Evolutionary conservation across 169 alveolate species (phyloP), one percentile per base, ranked within the genome.

Genomic region (Perkinsus olseni): DNA sequence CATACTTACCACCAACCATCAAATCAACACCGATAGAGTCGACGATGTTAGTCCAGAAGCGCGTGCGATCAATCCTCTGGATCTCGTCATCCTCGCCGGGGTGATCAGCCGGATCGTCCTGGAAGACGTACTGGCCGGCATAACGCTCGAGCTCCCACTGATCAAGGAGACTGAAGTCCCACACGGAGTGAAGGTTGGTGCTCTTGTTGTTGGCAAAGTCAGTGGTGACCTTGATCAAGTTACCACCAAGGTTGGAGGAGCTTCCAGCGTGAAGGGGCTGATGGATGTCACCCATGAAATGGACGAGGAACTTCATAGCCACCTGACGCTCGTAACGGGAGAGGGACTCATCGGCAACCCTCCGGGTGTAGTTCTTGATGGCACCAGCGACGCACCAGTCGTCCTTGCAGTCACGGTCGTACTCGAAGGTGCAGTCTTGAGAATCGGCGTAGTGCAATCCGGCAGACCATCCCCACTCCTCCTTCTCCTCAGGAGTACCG

Each of bases 81-180:
- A 62, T 62, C 82, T 62, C 82, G 34, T 62, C 82, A 24, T 62
- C 82, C 34, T 62, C 82, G 17, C 82, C 82, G 28, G 82, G 82
- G 82, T 62, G 82, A 62, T 62, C 82, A 62, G 82, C 82, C 82
- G 82, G 82, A 62, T 62, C 82, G 34, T 62, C 82, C 82, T 62
- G 82, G 82, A 62, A 62, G 82, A 62, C 82, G 17, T 62, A 62
- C 34, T 62, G 82, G 34, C 82, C 82, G 34, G 82, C 31, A 24
- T 62, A 62, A 62, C 82, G 82, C 82, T 62, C 82, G 31, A 62
- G 82, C 82, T 62, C 82, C 82, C 82, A 62, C 82, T 62, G 31
- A 28, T 62, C 82, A 24, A 62, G 82, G 17, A 62, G 13, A 24
- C 82, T 62, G 31, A 62, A 62, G 34, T 62, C 82, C 82, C 82